phyloP scores from a whole-genome alignment of 129 eudicot species.

The Ambrosia trifida region DNA sequence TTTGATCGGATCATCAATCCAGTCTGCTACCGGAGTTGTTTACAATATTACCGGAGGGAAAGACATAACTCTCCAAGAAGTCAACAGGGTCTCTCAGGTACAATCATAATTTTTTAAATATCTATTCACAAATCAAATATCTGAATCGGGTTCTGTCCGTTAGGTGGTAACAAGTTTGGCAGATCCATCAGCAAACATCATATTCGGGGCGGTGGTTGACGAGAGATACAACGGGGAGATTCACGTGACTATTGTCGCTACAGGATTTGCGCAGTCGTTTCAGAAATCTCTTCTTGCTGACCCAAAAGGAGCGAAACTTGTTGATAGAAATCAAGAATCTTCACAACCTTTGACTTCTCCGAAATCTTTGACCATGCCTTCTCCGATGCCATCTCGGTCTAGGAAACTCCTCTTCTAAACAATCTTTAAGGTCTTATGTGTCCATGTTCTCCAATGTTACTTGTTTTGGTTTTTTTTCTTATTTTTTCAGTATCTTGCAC shows the following conservation, averaged over 20 bases:
- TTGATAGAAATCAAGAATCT: slow-evolving; percentile 50
- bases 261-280: slow-evolving; percentile 94
- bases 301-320: slow-evolving; percentile 59
- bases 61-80: slow-evolving; percentile 98
- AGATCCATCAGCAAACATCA: slow-evolving; percentile 92
- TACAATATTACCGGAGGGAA: slow-evolving; percentile 95
- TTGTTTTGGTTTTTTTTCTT: neutral
- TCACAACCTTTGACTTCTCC: slow-evolving; percentile 38
- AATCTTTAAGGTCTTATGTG: neutral
- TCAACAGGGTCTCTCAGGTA: slow-evolving; percentile 91
- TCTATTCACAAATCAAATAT: neutral
- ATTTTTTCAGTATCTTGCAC: neutral
- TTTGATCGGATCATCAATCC: slow-evolving; percentile 87
- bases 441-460: neutral
- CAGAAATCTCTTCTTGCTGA: slow-evolving; percentile 72
- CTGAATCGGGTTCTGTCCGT: slow-evolving; percentile 8
- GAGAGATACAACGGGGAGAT: slow-evolving; percentile 93
- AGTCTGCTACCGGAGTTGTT: slow-evolving; percentile 97
- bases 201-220: slow-evolving; percentile 98
- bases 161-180: slow-evolving; percentile 98
- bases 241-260: slow-evolving; percentile 90
- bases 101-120: neutral
- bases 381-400: slow-evolving; percentile 43
- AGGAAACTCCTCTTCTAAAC: slow-evolving; percentile 74
- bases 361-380: slow-evolving; percentile 40